Evolutionary conservation across 2,329 filamentous ascomycete genomes (phyloP), one percentile per base, ranked within the genome.

Genomic region (Fusarium lyarnte): DNA sequence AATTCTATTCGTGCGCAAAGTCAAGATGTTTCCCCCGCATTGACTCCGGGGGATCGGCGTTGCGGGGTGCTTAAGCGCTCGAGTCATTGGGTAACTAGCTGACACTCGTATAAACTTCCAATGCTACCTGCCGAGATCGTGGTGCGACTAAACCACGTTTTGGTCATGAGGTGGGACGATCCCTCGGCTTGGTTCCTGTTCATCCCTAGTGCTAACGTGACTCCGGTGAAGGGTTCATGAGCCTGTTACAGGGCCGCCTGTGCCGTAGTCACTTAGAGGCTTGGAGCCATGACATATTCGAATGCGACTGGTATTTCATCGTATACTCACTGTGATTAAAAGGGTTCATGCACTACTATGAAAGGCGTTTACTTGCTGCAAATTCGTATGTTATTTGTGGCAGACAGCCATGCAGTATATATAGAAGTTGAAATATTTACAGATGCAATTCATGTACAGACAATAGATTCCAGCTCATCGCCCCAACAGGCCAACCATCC

Each of bases 1-100:
- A 8, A 35, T 55, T 38, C 31, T 59, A 72, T 72, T 72, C 69
- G 69, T 25, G 69, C 69, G 69, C 57, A 42, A 72, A 23, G 27
- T 29, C 17, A 0, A 25, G 7, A 31, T 17, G 10, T 21, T 51
- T 41, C 35, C 69, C 68, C 69, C 69, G 41, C 69, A 41, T 25
- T n/a, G 14, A 53, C 43, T 46, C 35, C 45, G 58, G 52, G 64
- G 59, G 66, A 69, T 69, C 66, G 58, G 52, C 66, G 13, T 45
- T 69, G 58, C 41, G 65, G 66, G 66, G 66, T 47, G 59, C 10
- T 14, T 59, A 69, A 69, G 66, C 66, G 66, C 66, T 69, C 66
- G 59, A 69, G 45, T 69, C 27, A 42, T 61, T 66, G 29, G 13
- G 2, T 38, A 14, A n/a, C 19, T 27, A 8, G 6, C 16, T 25